Conservation (phyloP, 495 filamentous ascomycete species). For the Xylaria castorea region DNA sequence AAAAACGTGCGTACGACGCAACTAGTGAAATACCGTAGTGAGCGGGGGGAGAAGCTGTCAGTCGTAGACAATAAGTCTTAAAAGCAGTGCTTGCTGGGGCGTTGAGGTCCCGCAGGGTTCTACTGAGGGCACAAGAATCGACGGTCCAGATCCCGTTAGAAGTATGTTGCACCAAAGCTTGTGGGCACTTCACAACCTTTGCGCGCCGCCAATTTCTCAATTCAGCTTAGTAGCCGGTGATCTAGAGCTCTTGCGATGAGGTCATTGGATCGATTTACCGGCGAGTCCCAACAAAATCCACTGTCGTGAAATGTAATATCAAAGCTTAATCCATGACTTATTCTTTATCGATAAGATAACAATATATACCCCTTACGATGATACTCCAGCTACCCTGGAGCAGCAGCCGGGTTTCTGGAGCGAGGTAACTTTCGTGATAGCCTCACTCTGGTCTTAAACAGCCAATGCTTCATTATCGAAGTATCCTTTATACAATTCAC, state of each 20-base stretch:
- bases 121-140: neutral
- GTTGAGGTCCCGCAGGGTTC: neutral
- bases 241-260: conserved; percentile 19
- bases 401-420: neutral
- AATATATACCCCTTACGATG: neutral
- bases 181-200: neutral
- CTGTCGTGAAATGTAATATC: neutral
- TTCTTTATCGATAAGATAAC: conserved; percentile 7
- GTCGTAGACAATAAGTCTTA: neutral
- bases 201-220: neutral
- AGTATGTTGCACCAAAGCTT: neutral
- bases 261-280: conserved; percentile 15
- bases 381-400: neutral
- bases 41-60: neutral
- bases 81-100: neutral
- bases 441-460: neutral
- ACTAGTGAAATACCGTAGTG: neutral
- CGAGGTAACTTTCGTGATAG: neutral
- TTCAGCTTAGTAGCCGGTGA: neutral
- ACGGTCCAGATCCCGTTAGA: neutral
- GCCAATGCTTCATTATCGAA: neutral
- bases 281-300: conserved; percentile 13
- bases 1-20: neutral
- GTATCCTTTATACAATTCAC: neutral
- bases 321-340: neutral